Evolutionary conservation across 2,329 filamentous ascomycete genomes (phyloP).

Genomic region (Colletotrichum sansevieriae): DNA sequence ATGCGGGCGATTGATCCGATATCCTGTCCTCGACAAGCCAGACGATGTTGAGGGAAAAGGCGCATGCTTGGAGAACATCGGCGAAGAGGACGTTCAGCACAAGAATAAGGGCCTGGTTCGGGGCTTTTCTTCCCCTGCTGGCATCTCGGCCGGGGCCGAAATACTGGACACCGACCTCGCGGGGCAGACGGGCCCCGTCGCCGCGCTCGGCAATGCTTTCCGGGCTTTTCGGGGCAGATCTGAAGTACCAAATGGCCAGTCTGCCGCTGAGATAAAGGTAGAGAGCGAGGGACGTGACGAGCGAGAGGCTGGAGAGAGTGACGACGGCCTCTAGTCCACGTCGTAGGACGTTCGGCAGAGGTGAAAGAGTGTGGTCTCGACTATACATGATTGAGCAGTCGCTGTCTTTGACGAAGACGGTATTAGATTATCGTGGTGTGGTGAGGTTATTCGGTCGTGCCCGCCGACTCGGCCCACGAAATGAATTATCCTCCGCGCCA

Average conservation of each 20-base stretch:
- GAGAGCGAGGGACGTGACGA: conserved; percentile 50
- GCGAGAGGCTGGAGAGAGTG: conserved; percentile 52
- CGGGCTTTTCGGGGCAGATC: conserved; percentile 47
- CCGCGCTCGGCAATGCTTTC: conserved; percentile 40
- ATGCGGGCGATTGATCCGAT: conserved; percentile 60
- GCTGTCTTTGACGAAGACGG: background rate
- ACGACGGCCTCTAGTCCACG: conserved; percentile 54
- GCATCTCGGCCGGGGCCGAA: conserved; percentile 41
- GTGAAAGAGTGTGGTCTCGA: conserved; percentile 46
- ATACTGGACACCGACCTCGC: conserved; percentile 41
- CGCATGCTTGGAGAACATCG: conserved; percentile 68
- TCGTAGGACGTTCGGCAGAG: conserved; percentile 51
- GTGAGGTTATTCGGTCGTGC: conserved; percentile 2
- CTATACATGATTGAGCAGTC: conserved; percentile 13
- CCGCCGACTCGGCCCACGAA: conserved; percentile 20
- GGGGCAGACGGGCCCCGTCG: conserved; percentile 39
- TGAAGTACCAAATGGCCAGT: conserved; percentile 51
- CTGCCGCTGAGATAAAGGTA: conserved; percentile 53
- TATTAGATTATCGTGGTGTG: conserved; percentile 11
- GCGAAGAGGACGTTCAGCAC: conserved; percentile 71
- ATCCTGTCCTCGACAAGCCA: conserved; percentile 64
- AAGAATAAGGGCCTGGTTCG: conserved; percentile 70
- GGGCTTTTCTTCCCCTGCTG: conserved; percentile 35
- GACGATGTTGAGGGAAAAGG: conserved; percentile 67
- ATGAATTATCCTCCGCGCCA: background rate